phyloP scores from a whole-genome alignment of 306 rosid species.

The Spatholobus suberectus region DNA sequence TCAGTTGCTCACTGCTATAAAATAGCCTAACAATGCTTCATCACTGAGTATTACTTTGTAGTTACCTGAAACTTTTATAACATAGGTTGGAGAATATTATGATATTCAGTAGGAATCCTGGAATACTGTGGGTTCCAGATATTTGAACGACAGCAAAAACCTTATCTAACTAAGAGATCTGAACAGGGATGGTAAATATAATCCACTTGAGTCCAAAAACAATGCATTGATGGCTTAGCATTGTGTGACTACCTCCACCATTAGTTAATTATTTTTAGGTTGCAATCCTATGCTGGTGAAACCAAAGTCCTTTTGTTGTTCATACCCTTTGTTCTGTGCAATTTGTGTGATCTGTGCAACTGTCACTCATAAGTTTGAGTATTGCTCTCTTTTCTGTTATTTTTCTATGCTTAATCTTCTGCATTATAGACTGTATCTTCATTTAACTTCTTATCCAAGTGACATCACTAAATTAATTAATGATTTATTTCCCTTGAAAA shows the following conservation, averaged over 20 bases:
- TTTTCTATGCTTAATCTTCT: not conserved
- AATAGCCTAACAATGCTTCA: not conserved
- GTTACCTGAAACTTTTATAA: not conserved
- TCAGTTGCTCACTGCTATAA: constrained; percentile 31
- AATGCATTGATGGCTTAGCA: constrained; percentile 22
- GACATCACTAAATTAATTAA: constrained; percentile 14
- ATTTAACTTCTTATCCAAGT: constrained; percentile 8
- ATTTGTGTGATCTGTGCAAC: constrained; percentile 17
- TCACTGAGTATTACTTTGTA: not conserved
- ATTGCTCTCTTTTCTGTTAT: not conserved
- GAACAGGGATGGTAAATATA: constrained; percentile 7
- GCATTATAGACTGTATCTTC: not conserved
- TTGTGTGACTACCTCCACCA: not conserved
- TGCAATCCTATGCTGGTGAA: constrained; percentile 1
- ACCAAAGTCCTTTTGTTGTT: constrained; percentile 31
- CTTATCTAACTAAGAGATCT: not conserved
- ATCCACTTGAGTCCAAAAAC: not conserved
- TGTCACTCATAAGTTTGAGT: constrained; percentile 1
- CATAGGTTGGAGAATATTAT: not conserved
- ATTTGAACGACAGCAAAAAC: not conserved
- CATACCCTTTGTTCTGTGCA: constrained; percentile 15
- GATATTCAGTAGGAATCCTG: not conserved
- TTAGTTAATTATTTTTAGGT: not conserved
- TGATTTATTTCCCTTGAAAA: constrained; percentile 27
- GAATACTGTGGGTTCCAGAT: constrained; percentile 2